These are phyloP conservation scores for Chaetomiaceae sp. DNA, from an alignment of 2,329 filamentous ascomycete genomes.

Conservation along the genomic window DNA sequence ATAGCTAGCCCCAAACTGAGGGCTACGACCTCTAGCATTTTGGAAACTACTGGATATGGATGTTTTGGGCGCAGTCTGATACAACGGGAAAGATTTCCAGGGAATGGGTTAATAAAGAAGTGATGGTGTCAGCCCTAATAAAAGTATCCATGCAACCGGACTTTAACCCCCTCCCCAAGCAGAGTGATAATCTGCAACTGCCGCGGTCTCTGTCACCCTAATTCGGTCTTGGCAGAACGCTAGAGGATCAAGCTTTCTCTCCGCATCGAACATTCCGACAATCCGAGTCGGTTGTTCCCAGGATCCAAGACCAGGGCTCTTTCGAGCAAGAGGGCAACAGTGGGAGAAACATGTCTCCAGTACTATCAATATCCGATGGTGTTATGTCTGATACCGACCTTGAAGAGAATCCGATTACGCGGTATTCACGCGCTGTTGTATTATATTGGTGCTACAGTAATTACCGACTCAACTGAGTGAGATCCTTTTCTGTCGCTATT, in stretches of 20 bases:
- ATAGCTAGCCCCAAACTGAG: constrained; percentile 7
- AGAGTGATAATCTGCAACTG: not conserved
- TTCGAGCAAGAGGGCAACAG: not conserved
- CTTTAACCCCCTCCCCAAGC: not conserved
- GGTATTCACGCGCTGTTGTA: too few relatives aligned
- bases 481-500: too few relatives aligned
- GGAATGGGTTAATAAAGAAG: not conserved
- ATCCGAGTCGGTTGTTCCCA: not conserved
- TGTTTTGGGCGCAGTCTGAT: too few relatives aligned
- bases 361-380: too few relatives aligned
- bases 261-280: not conserved
- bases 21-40: not conserved
- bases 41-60: not conserved
- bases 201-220: not conserved
- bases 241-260: not conserved
- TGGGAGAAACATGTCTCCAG: too few relatives aligned
- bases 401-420: too few relatives aligned
- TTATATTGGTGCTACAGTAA: too few relatives aligned
- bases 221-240: constrained; percentile 2
- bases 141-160: not conserved
- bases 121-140: not conserved
- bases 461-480: too few relatives aligned
- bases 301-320: not conserved
- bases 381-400: too few relatives aligned
- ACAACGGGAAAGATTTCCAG: not conserved